Evolutionary conservation across 768 basidiomycete species (phyloP).

Genomic region (Tricholoma sp.): DNA sequence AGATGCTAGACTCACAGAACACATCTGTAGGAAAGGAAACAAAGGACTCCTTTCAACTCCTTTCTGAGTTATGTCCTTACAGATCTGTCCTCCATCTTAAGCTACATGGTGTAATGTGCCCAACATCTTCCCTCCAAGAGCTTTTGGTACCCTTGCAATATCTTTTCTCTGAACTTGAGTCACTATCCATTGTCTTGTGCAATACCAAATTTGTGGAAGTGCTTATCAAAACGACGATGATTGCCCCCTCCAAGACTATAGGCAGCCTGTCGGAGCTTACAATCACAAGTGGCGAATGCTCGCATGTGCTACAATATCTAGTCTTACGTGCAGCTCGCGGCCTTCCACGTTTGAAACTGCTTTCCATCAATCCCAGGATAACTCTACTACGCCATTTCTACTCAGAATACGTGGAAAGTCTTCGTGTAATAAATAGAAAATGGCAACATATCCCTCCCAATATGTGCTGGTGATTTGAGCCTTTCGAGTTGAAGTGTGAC

Average conservation of each 20-base stretch:
- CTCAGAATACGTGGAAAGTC: slow-evolving; percentile 1
- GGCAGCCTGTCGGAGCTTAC: slow-evolving; percentile 9
- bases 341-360: slow-evolving; percentile 6
- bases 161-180: slow-evolving; percentile 10
- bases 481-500: too few relatives aligned
- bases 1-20: not conserved
- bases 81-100: slow-evolving; percentile 7
- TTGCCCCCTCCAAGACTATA: not conserved
- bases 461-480: not conserved
- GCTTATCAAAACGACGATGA: slow-evolving; percentile 7
- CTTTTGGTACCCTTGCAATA: slow-evolving; percentile 6
- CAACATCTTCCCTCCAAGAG: slow-evolving; percentile 7
- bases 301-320: slow-evolving; percentile 10
- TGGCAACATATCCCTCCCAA: not conserved
- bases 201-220: slow-evolving; percentile 10
- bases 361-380: slow-evolving; percentile 14
- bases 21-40: not conserved
- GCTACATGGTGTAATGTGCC: slow-evolving; percentile 14
- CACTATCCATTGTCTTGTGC: slow-evolving; percentile 9
- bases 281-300: slow-evolving; percentile 12
- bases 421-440: slow-evolving; percentile 5
- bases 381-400: slow-evolving; percentile 12
- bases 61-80: slow-evolving; percentile 7
- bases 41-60: slow-evolving; percentile 9
- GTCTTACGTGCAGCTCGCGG: slow-evolving; percentile 8